phyloP scores from a whole-genome alignment of 2,329 filamentous ascomycete genomes.

The Ophiostoma montium region DNA sequence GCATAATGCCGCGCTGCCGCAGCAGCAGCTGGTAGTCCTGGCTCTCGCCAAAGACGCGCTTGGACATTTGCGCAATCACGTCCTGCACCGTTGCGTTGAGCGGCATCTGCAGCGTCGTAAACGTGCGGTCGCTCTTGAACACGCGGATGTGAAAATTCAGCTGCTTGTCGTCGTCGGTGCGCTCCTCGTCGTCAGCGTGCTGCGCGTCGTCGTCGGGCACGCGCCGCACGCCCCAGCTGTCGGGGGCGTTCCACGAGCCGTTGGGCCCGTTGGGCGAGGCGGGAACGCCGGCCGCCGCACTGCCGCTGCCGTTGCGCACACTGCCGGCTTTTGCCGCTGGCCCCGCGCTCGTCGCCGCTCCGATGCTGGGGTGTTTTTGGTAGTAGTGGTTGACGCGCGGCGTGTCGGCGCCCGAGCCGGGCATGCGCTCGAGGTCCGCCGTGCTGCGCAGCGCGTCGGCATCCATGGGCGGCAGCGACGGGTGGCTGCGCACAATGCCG shows the following conservation, averaged over 20 bases:
- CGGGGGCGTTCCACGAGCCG: slow-evolving; percentile 79
- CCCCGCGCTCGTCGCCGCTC: slow-evolving; percentile 1
- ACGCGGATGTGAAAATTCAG: slow-evolving; percentile 76
- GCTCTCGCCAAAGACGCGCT: slow-evolving; percentile 88
- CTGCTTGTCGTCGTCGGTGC: slow-evolving; percentile 27
- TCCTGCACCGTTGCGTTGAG: slow-evolving; percentile 77
- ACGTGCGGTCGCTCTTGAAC: slow-evolving; percentile 86
- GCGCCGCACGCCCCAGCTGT: slow-evolving; percentile 88
- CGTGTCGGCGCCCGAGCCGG: background rate
- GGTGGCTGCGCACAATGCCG: slow-evolving; percentile 64
- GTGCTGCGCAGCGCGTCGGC: slow-evolving; percentile 29
- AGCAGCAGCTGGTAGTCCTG: slow-evolving; percentile 92
- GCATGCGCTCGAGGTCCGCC: slow-evolving; percentile 24
- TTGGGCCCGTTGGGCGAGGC: slow-evolving; percentile 22
- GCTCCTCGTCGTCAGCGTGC: slow-evolving; percentile 47
- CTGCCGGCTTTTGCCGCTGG: background rate
- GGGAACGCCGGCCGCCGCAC: background rate
- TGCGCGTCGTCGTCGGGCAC: slow-evolving; percentile 45
- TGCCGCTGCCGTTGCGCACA: slow-evolving; percentile 9
- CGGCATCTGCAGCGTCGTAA: slow-evolving; percentile 76
- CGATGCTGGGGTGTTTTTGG: slow-evolving; percentile 11
- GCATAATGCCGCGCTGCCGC: slow-evolving; percentile 78
- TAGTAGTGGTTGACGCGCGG: slow-evolving; percentile 12
- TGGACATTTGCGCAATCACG: slow-evolving; percentile 77
- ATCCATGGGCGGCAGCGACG: slow-evolving; percentile 58